These are phyloP conservation scores for Euryodendron excelsum DNA, from an alignment of 148 eudicot genomes.

Conservation along the genomic window DNA sequence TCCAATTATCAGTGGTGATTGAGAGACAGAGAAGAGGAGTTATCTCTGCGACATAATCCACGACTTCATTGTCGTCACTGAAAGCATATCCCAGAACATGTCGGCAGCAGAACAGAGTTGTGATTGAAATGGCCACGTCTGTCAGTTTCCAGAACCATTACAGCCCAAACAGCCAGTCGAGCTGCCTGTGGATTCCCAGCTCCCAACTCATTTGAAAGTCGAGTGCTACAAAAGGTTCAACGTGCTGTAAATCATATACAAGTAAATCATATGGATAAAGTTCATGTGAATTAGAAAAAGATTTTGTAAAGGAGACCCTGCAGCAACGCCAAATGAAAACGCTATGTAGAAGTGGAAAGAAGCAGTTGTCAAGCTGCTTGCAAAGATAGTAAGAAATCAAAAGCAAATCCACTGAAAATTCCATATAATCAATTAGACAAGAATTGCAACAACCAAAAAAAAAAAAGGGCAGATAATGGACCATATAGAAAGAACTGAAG, in stretches of 20 bases:
- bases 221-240: slow-evolving; percentile 27
- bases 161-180: slow-evolving; percentile 24
- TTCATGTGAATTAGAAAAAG: background rate
- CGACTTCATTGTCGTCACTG: slow-evolving; percentile 34
- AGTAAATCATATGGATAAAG: background rate
- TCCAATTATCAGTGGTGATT: slow-evolving; percentile 30
- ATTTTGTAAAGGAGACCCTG: slow-evolving; percentile 33
- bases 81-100: no score
- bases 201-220: no score
- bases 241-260: background rate
- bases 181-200: slow-evolving; percentile 41
- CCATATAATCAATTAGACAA: background rate
- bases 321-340: slow-evolving; percentile 38
- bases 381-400: background rate
- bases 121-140: slow-evolving; percentile 26
- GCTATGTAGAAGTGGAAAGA: slow-evolving; percentile 40
- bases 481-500: slow-evolving; percentile 51
- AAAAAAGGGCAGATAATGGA: slow-evolving; percentile 17
- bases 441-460: background rate
- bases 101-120: slow-evolving; percentile 25
- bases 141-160: slow-evolving; percentile 11
- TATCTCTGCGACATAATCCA: slow-evolving; percentile 27
- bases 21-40: slow-evolving; percentile 34
- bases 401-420: background rate
- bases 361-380: slow-evolving; percentile 29